A percentile compares a stretch with the other conserved stretches of the same genome.
phyloP scores from a whole-genome alignment of 164 flowering plant genomes.

The Sextonia rubra region DNA sequence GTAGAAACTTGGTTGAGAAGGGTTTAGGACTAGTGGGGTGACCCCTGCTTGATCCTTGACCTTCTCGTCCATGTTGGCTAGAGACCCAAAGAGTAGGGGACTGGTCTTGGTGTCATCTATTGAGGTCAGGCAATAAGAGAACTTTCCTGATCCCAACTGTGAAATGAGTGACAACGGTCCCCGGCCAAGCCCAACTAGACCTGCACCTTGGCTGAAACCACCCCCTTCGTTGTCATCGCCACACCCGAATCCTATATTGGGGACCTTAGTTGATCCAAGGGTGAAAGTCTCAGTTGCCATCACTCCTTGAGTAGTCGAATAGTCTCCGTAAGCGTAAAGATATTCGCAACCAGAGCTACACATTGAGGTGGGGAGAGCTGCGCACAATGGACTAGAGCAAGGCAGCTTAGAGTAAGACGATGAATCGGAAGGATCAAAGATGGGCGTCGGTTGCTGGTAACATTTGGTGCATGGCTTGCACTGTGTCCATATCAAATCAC shows the following conservation, averaged over 20 bases:
- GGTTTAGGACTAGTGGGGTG: slow-evolving; percentile 52
- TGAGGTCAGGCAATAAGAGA: slow-evolving; percentile 78
- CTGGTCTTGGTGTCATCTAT: slow-evolving; percentile 48
- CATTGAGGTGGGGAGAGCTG: slow-evolving; percentile 38
- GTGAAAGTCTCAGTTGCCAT: slow-evolving; percentile 71
- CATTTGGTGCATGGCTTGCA: slow-evolving; percentile 73
- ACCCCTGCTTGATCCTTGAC: slow-evolving; percentile 13
- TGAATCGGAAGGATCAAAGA: slow-evolving; percentile 67
- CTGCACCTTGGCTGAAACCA: slow-evolving; percentile 64
- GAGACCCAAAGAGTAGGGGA: slow-evolving; percentile 62
- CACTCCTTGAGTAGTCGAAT: slow-evolving; percentile 61
- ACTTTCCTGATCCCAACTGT: slow-evolving; percentile 57
- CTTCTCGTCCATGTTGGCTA: slow-evolving; percentile 9
- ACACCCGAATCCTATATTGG: slow-evolving; percentile 69
- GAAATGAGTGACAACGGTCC: slow-evolving; percentile 83
- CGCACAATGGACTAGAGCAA: slow-evolving; percentile 50
- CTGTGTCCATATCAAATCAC: slow-evolving; percentile 90
- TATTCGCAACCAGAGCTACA: slow-evolving; percentile 61
- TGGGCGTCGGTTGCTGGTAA: slow-evolving; percentile 50
- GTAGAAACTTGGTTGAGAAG: slow-evolving; percentile 66
- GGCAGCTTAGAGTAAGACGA: slow-evolving; percentile 50
- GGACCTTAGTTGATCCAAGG: slow-evolving; percentile 38
- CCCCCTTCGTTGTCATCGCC: slow-evolving; percentile 66
- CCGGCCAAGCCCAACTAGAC: slow-evolving; percentile 85
- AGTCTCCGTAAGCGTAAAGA: slow-evolving; percentile 69